Evolutionary conservation across 2,329 filamentous ascomycete species (phyloP).

Genomic region (Talaromyces albobiverticillius): DNA sequence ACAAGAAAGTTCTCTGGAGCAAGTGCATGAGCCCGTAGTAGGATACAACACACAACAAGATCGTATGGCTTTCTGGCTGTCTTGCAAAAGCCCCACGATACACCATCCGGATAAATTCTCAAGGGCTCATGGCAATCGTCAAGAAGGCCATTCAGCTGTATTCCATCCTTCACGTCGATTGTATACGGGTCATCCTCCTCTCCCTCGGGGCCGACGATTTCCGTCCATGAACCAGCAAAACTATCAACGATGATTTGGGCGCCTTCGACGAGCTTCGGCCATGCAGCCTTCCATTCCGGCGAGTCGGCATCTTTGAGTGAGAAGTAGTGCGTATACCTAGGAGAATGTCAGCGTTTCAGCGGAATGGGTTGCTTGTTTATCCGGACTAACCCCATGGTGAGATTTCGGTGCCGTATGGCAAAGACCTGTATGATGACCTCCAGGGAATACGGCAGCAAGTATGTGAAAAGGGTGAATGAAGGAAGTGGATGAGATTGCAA

Average conservation of each 20-base stretch:
- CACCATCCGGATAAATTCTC: not conserved
- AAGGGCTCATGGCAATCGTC: not conserved
- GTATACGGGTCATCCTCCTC: not conserved
- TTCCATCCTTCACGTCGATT: not conserved
- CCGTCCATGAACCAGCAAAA: not conserved
- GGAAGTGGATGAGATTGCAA: no score
- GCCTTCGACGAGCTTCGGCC: constrained; percentile 18
- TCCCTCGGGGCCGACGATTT: not conserved
- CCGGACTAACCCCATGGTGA: not conserved
- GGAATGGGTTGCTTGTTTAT: not conserved
- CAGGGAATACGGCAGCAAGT: no score
- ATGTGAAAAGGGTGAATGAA: no score
- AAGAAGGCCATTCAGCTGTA: not conserved
- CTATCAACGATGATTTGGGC: constrained; percentile 13
- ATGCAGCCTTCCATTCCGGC: constrained; percentile 17
- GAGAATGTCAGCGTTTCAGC: not conserved
- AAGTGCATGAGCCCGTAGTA: constrained; percentile 19
- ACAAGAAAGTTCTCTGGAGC: constrained; percentile 14
- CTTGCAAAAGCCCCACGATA: constrained; percentile 11
- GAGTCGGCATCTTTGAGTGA: constrained; percentile 12
- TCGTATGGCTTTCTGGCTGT: constrained; percentile 20
- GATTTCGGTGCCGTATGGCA: no score
- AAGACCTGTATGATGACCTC: no score
- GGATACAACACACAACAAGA: constrained; percentile 18
- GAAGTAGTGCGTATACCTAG: constrained; percentile 14